A percentile compares a stretch with the other conserved stretches of the same genome.
Evolutionary conservation across 208 protist genomes (phyloP).

Genomic region (Wallacemonas rigidus): DNA sequence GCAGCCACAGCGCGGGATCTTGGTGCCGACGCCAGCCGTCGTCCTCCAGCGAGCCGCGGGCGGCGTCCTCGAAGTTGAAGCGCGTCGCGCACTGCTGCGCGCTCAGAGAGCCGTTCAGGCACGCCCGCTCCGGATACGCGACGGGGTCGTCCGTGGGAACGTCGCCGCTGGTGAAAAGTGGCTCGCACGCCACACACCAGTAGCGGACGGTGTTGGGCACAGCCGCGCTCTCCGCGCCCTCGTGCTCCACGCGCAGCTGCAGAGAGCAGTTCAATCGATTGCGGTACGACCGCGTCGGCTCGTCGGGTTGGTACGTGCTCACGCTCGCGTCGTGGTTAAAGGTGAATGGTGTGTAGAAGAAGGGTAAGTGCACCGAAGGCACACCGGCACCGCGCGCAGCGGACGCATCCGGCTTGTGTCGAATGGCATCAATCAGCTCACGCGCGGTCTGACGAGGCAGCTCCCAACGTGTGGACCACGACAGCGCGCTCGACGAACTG

Average conservation of each 20-base stretch:
- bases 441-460: slow-evolving; percentile 36
- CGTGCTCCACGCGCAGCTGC: slow-evolving; percentile 38
- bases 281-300: slow-evolving; percentile 17
- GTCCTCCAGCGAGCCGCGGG: not conserved
- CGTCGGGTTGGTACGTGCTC: slow-evolving; percentile 18
- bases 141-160: slow-evolving; percentile 29
- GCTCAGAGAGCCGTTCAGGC: slow-evolving; percentile 32
- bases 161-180: slow-evolving; percentile 72
- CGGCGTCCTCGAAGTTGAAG: slow-evolving; percentile 54
- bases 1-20: not conserved
- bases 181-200: slow-evolving; percentile 69
- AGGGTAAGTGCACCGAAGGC: slow-evolving; percentile 1
- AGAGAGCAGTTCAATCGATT: slow-evolving; percentile 61
- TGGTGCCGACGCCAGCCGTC: slow-evolving; percentile 1
- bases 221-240: slow-evolving; percentile 9
- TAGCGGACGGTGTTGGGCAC: slow-evolving; percentile 43
- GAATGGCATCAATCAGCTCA: slow-evolving; percentile 25
- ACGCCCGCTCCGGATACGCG: slow-evolving; percentile 54
- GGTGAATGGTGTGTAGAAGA: slow-evolving; percentile 21
- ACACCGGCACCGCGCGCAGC: not conserved
- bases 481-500: slow-evolving; percentile 28
- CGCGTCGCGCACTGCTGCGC: slow-evolving; percentile 8
- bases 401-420: not conserved
- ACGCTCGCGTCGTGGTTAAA: slow-evolving; percentile 18
- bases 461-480: slow-evolving; percentile 38